A percentile compares a stretch with the other conserved stretches of the same genome.
Evolutionary conservation across 2,329 filamentous ascomycete genomes (phyloP).

Genomic region (Monilinia polystroma): DNA sequence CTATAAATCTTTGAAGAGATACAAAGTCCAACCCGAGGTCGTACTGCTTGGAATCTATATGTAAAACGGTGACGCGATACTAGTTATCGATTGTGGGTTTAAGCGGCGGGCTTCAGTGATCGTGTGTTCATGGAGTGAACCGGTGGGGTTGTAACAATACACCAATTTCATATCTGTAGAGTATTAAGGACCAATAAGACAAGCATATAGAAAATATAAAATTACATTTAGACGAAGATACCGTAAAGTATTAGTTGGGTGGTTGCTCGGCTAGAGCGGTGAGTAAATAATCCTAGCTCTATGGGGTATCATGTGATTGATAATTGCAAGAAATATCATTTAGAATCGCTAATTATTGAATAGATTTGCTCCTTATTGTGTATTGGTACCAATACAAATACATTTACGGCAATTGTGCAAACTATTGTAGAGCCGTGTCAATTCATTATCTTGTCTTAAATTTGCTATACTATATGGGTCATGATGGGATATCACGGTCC

Average conservation of each 20-base stretch:
- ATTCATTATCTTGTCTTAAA: not conserved
- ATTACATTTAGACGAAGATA: not conserved
- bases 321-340: not conserved
- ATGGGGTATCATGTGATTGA: not conserved
- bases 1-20: too few species aligned
- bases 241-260: not conserved
- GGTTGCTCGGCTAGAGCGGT: not conserved
- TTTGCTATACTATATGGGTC: not conserved
- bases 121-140: not conserved
- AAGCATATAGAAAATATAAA: too few species aligned
- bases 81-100: not conserved
- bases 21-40: not conserved
- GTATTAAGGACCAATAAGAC: too few species aligned
- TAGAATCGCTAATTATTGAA: too few species aligned
- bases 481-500: not conserved
- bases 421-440: not conserved
- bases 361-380: not conserved
- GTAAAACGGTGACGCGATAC: not conserved
- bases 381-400: not conserved
- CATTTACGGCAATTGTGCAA: not conserved
- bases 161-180: too few species aligned
- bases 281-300: not conserved
- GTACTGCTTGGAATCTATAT: not conserved
- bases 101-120: not conserved
- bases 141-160: not conserved